Evolutionary conservation across 1,284 basidiomycete genomes (phyloP), one percentile per base, ranked within the genome.

Genomic region (Bjerkandera adusta): DNA sequence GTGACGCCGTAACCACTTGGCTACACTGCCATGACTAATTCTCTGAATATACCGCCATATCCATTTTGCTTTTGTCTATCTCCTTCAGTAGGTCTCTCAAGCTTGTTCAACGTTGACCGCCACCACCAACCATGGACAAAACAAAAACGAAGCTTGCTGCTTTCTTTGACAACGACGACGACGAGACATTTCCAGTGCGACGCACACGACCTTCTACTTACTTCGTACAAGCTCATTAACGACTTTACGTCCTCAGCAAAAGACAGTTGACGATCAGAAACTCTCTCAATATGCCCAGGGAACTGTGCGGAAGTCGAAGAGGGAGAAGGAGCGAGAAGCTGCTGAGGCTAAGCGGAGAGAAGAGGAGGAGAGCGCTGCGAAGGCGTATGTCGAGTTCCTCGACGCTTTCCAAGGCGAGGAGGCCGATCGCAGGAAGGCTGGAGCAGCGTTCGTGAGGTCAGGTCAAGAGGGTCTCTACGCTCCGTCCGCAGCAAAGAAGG

Each of bases 241-340:
- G 67, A 57, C 63, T 68, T 61, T 53, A 58, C 53, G 59, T 53
- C 36, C 59, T 59, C 75, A 88, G 84, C 83, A 81, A 81, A 89
- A 84, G 74, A 70, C 79, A 49, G 72, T 88, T 53, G 87, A 91
- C 60, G 83, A 85, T 59, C 77, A 82, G 57, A 91, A 91, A 65
- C 67, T 87, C 45, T 82, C 83, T 15, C 81, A 88, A 47, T 91
- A 85, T 61, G 67, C 86, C 27, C 80, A 87, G 59, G 87, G 87
- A 20, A 84, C 76, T 26, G 76, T 83, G 34, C 76, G 81, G 43
- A 91, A 91, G 65, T 89, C 89, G 20, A 77, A 80, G 43, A 70
- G 84, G 46, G 89, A 96, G 66, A 92, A 89, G 61, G 93, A 97
- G 61, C 81, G 86, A 57, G 93, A 97, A 62, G 84, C 83, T 40